Conservation (phyloP, 345 rosid genomes). For the Psidium friedrichsthalianum region DNA sequence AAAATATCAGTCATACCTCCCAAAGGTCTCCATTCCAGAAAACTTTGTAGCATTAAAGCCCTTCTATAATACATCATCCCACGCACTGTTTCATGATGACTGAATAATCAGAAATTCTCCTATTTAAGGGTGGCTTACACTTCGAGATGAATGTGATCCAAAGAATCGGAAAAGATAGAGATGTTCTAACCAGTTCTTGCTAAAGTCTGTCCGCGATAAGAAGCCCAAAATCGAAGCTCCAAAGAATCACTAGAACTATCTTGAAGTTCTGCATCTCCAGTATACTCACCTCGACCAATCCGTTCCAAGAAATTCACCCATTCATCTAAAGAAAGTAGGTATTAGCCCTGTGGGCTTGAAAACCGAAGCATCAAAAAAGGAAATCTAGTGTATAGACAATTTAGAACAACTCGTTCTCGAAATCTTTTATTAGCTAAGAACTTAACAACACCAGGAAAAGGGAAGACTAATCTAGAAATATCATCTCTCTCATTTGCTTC, state of each 20-base stretch:
- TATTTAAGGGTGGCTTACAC: not conserved
- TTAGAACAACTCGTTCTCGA: not conserved
- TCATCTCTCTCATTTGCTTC: not conserved
- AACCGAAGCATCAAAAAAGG: not conserved
- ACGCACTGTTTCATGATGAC: slow-evolving; percentile 53
- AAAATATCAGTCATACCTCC: slow-evolving; percentile 42
- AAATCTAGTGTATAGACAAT: not conserved
- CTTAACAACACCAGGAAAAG: not conserved
- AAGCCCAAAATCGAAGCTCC: slow-evolving; percentile 98
- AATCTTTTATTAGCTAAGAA: not conserved
- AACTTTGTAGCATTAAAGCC: slow-evolving; percentile 96
- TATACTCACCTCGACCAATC: slow-evolving; percentile 62
- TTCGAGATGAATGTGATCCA: not conserved
- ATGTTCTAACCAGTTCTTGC: slow-evolving; percentile 78
- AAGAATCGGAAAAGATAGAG: not conserved
- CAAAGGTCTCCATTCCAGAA: slow-evolving; percentile 60
- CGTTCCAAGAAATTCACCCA: slow-evolving; percentile 98
- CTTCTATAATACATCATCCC: slow-evolving; percentile 99
- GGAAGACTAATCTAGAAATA: not conserved
- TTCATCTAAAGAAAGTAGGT: slow-evolving; percentile 43
- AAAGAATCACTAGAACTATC: slow-evolving; percentile 66
- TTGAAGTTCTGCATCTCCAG: slow-evolving; percentile 63
- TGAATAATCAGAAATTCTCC: not conserved
- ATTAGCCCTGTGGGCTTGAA: not conserved
- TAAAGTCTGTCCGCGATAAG: slow-evolving; percentile 94